Evolutionary conservation across 2,329 filamentous ascomycete genomes (phyloP).

Genomic region (Sclerotinia glacialis): DNA sequence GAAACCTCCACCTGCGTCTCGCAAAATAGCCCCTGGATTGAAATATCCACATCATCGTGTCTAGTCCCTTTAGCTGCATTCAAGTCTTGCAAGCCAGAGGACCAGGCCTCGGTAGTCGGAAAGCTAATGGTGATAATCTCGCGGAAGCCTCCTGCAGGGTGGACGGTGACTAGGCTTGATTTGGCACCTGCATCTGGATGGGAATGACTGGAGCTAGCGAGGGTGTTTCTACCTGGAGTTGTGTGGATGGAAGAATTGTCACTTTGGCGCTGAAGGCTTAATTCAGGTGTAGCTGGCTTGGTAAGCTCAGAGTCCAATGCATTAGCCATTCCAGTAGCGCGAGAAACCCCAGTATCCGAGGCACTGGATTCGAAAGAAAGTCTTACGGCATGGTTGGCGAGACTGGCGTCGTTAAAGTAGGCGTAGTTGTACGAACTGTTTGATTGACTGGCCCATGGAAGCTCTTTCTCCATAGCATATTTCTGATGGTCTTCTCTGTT

Average conservation of each 20-base stretch:
- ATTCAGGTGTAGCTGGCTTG: not conserved
- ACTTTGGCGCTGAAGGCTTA: too few relatives aligned
- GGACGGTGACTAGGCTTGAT: not conserved
- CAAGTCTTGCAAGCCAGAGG: not conserved
- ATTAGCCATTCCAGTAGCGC: not conserved
- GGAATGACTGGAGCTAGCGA: not conserved
- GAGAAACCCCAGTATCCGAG: not conserved
- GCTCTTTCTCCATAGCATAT: not conserved
- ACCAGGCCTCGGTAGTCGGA: not conserved
- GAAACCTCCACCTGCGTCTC: not conserved
- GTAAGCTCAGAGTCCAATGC: too few relatives aligned
- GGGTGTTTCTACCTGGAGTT: not conserved
- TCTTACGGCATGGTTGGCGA: not conserved
- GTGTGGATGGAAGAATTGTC: too few relatives aligned
- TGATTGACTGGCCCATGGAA: not conserved
- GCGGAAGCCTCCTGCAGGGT: too few relatives aligned
- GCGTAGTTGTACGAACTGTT: not conserved
- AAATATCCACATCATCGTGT: too few relatives aligned
- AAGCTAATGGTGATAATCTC: constrained; percentile 3
- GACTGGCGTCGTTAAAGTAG: not conserved
- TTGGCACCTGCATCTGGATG: not conserved
- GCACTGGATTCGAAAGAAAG: not conserved
- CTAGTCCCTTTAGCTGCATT: not conserved
- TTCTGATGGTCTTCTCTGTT: not conserved
- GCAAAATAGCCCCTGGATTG: not conserved